Conservation (phyloP, 225 moss, liverwort and hornwort species). For the Antitrichia curtipendula region DNA sequence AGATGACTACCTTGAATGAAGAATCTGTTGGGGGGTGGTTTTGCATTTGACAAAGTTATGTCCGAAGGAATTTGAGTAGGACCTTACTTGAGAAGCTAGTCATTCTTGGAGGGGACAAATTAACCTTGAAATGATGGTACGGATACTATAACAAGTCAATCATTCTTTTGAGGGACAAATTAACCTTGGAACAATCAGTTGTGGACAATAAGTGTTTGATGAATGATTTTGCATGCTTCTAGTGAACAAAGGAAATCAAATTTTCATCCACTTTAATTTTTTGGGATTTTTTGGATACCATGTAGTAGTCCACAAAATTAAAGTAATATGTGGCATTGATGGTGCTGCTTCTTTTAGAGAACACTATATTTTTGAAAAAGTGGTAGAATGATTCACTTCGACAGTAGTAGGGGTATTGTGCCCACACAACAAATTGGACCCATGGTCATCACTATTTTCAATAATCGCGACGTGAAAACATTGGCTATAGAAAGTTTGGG, state of each 20-base stretch:
- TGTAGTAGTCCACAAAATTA: rapidly evolving
- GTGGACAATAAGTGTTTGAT: rapidly evolving
- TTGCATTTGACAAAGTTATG: background rate
- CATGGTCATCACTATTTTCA: background rate
- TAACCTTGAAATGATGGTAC: too few relatives aligned
- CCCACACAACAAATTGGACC: background rate
- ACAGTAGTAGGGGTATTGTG: rapidly evolving
- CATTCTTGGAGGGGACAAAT: too few relatives aligned
- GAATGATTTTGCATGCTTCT: background rate
- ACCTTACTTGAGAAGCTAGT: background rate
- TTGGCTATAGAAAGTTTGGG: rapidly evolving
- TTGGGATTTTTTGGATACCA: rapidly evolving
- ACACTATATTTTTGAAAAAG: background rate
- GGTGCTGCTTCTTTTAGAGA: rapidly evolving
- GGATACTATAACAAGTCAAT: too few relatives aligned
- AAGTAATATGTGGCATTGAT: rapidly evolving
- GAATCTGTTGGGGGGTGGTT: background rate
- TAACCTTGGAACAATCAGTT: background rate
- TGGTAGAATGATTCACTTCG: background rate
- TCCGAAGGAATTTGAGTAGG: background rate
- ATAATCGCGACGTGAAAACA: rapidly evolving
- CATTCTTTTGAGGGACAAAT: background rate
- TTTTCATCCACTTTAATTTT: background rate
- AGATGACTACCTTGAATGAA: background rate
- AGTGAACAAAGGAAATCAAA: rapidly evolving